Base-by-base conservation (phyloP, 208 protist species). In the Spironucleus salmonicida region DNA sequence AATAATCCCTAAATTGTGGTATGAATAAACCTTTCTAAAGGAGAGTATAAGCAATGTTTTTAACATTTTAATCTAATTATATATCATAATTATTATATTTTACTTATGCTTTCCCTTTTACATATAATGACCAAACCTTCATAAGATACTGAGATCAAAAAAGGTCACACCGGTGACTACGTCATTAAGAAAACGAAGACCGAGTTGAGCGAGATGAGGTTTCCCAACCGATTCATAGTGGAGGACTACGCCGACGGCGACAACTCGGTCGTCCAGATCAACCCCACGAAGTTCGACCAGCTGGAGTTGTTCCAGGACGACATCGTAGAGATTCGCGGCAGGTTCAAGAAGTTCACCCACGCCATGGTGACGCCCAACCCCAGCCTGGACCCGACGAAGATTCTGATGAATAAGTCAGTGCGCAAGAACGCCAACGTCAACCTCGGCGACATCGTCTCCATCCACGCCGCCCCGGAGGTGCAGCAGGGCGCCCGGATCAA, bases 331-430 rank as follows among this genome's bases (percentile, higher is more conserved):
- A 78, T 99, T 39, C 97, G 96, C 82, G 97, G 97, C 57, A 98
- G 99, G 86, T 94, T 93, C 75, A 86, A 92, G 75, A 88, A 90
- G 30, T 82, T 89, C 40, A 89, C 86, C 7, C 83, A 98, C 42
- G 95, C 89, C 82, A 92, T 99, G 75, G 94, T 93, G 13, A 85
- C 98, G 67, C 82, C 89, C 38, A 92, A 97, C 75, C 91, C 94
- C 61, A 85, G 85, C 76, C 81, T 79, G 74, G 92, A 94, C 45
- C 76, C 82, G 66, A 89, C 86, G 62, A 96, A 94, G 83, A 94
- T 99, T 80, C 89, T 90, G 78, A 96, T 99, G 83, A 98, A 97
- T 88, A 96, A 96, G 82, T 90, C 96, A 27, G 88, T 96, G 0
- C 90, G 97, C 66, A 93, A 92, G 68, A 99, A 99, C 84, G 86